phyloP scores from a whole-genome alignment of 2,329 filamentous ascomycete genomes.

The Alternaria panax region DNA sequence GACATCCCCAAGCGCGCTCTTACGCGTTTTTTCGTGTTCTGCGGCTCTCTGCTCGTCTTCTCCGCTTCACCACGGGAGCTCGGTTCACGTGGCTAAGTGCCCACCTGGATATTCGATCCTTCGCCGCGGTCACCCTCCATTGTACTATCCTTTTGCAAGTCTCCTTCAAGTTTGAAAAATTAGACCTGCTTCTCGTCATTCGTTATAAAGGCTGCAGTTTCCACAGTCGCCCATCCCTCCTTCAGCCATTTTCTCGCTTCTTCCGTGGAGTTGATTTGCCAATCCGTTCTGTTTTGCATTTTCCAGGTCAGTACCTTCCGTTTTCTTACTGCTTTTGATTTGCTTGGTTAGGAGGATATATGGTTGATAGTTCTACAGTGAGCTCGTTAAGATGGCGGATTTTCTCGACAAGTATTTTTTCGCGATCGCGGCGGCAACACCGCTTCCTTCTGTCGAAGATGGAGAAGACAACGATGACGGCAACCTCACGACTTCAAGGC shows the following conservation, averaged over 20 bases:
- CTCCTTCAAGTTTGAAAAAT: background rate
- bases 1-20: background rate
- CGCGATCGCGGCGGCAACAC: slow-evolving; percentile 12
- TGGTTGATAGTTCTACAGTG: slow-evolving; percentile 3
- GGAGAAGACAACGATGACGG: background rate
- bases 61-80: slow-evolving; percentile 15
- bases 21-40: slow-evolving; percentile 1
- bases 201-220: background rate
- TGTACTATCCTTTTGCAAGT: background rate
- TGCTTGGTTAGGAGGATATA: background rate
- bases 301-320: slow-evolving; percentile 4
- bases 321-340: slow-evolving; percentile 2
- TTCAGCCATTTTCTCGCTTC: background rate
- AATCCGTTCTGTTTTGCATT: background rate
- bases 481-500: background rate
- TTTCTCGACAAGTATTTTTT: slow-evolving; percentile 10
- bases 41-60: background rate
- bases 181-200: background rate
- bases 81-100: slow-evolving; percentile 4
- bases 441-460: slow-evolving; percentile 5
- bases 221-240: background rate
- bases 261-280: background rate
- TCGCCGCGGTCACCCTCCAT: slow-evolving; percentile 3
- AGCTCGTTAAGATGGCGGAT: slow-evolving; percentile 10
- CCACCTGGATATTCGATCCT: background rate